phyloP scores from a whole-genome alignment of 2,329 filamentous ascomycete species.

The Trichoderma pleuroti region DNA sequence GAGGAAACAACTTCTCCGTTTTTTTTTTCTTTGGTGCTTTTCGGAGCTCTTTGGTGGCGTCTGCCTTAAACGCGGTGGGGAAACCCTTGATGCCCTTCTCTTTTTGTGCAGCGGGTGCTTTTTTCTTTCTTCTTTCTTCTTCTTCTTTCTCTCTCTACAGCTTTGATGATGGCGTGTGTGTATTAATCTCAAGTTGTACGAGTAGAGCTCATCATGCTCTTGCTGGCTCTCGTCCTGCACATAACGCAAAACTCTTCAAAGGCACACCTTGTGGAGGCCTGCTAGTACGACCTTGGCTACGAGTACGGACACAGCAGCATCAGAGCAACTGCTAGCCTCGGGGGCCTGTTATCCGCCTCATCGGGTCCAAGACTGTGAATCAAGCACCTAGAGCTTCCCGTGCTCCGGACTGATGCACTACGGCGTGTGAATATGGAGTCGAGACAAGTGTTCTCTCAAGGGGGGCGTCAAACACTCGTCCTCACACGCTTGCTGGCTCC shows the following conservation, averaged over 20 bases:
- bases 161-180: background rate
- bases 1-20: slow-evolving; percentile 8
- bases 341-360: background rate
- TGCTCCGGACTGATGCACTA: background rate
- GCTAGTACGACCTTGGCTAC: background rate
- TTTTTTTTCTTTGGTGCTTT: background rate
- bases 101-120: background rate
- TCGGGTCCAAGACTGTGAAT: background rate
- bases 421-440: background rate
- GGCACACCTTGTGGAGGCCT: background rate
- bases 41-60: background rate
- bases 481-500: background rate
- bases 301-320: too few species aligned
- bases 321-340: background rate
- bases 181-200: background rate
- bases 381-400: background rate
- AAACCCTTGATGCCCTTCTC: background rate
- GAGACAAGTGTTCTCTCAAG: background rate
- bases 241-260: background rate
- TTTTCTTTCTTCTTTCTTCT: too few species aligned
- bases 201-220: background rate
- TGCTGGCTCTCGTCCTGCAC: background rate
- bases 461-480: background rate
- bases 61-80: slow-evolving; percentile 4
- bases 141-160: background rate